A percentile compares a stretch with the other conserved stretches of the same genome.
phyloP scores from a whole-genome alignment of 1,284 basidiomycete species.

The Boletellus deceptivus region DNA sequence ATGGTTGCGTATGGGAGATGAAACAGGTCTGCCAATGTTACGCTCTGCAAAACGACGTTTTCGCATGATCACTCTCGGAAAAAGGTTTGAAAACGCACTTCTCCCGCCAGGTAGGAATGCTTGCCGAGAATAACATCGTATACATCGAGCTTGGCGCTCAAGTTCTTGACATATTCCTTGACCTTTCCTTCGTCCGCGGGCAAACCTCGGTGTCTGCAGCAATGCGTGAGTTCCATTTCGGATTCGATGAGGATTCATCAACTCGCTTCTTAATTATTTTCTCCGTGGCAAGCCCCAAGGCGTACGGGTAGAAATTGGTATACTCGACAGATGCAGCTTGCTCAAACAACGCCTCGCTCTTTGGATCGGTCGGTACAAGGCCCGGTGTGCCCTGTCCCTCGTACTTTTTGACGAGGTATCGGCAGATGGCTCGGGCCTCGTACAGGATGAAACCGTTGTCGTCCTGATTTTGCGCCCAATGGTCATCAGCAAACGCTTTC shows the following conservation, averaged over 20 bases:
- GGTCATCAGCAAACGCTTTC: not conserved
- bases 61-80: not conserved
- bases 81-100: slow-evolving; percentile 17
- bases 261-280: slow-evolving; percentile 42
- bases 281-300: slow-evolving; percentile 38
- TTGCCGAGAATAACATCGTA: slow-evolving; percentile 32
- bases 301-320: slow-evolving; percentile 32
- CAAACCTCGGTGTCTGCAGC: slow-evolving; percentile 15
- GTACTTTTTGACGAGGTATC: slow-evolving; percentile 48
- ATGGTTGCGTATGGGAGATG: slow-evolving; percentile 48
- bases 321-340: slow-evolving; percentile 41
- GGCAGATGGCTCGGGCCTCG: slow-evolving; percentile 51
- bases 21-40: slow-evolving; percentile 58
- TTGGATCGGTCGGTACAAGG: slow-evolving; percentile 33
- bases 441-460: slow-evolving; percentile 44
- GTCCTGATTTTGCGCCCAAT: slow-evolving; percentile 21
- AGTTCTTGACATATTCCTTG: slow-evolving; percentile 25
- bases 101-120: slow-evolving; percentile 30
- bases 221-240: not conserved
- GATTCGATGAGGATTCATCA: not conserved
- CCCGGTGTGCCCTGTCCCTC: slow-evolving; percentile 30
- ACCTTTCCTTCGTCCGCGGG: slow-evolving; percentile 32
- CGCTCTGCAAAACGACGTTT: slow-evolving; percentile 28
- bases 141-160: slow-evolving; percentile 29
- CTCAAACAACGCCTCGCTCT: slow-evolving; percentile 44